Evolutionary conservation across 169 alveolate genomes (phyloP).

Genomic region (Amoebophrya sp.): DNA sequence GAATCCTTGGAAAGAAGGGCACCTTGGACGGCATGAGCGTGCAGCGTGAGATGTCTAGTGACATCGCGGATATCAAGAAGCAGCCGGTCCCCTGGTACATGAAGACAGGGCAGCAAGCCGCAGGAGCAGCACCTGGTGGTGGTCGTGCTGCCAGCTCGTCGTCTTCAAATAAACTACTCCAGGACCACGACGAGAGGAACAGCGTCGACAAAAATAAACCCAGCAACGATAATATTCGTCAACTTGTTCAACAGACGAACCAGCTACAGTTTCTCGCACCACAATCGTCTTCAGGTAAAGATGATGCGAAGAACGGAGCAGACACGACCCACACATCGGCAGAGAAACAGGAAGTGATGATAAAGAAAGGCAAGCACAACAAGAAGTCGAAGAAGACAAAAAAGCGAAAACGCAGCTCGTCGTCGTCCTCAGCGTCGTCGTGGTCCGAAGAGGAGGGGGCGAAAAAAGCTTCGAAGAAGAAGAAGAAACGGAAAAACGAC

Average conservation of each 20-base stretch:
- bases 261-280: no score
- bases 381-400: neutral
- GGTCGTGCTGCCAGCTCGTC: no score
- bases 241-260: no score
- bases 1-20: neutral
- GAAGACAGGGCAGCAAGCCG: neutral
- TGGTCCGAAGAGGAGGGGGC: neutral
- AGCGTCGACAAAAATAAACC: no score
- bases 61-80: constrained; percentile 7
- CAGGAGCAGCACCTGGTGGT: no score
- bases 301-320: no score
- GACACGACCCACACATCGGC: no score
- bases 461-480: neutral
- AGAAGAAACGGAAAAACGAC: neutral
- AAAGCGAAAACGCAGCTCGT: neutral
- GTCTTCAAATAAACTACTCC: neutral
- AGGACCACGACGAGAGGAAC: no score
- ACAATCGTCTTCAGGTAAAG: no score
- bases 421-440: neutral
- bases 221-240: no score
- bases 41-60: neutral
- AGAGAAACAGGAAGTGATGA: no score
- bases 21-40: neutral
- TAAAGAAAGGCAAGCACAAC: no score
- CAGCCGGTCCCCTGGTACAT: neutral